Evolutionary conservation across 495 filamentous ascomycete genomes (phyloP), one percentile per base, ranked within the genome.

Genomic region (Trichoderma reesei): DNA sequence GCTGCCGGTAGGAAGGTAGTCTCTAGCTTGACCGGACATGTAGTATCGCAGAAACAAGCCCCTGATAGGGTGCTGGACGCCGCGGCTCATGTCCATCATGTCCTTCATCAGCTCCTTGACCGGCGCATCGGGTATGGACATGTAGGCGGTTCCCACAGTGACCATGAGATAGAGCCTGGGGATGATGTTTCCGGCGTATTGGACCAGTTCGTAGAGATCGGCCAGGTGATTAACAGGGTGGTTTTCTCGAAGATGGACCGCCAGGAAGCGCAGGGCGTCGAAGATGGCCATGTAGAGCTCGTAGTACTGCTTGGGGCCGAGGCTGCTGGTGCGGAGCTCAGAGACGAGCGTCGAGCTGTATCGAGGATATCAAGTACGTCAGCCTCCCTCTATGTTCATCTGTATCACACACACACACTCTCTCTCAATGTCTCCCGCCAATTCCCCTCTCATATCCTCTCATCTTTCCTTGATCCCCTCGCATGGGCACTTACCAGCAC

Each of bases 41-140:
- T 96, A 98, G 76, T 98, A 98, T 72, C 94, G 85, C 67, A 98
- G 77, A 74, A 98, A 98, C 44, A 98, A 79, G 3, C 94, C 94
- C 59, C 94, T 88, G 60, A 96, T 90, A 2, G 94, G 94, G 71
- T 98, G 95, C 71, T 98, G 94, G 37, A 98, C 91, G 59, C 94
- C 94, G 66, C 94, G 85, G 75, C 90, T 96, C 94, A 98, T 98
- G 77, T 98, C 94, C 94, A 98, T 98, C 94, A 98, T 98, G 72
- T 98, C 94, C 75, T 98, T 98, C 94, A 98, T 98, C 64, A 98
- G 92, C 78, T 98, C 94, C 77, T 98, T 98, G 67, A 98, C 93
- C 4, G 94, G 94, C 56, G 94, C 95, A 84, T 96, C 94, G 72
- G 94, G 90, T 68, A 98, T 93, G 10, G 90, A 87, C 94, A 98